Conservation (phyloP, 1,139 yeast genomes). For the Sporopachydermia cereana region DNA sequence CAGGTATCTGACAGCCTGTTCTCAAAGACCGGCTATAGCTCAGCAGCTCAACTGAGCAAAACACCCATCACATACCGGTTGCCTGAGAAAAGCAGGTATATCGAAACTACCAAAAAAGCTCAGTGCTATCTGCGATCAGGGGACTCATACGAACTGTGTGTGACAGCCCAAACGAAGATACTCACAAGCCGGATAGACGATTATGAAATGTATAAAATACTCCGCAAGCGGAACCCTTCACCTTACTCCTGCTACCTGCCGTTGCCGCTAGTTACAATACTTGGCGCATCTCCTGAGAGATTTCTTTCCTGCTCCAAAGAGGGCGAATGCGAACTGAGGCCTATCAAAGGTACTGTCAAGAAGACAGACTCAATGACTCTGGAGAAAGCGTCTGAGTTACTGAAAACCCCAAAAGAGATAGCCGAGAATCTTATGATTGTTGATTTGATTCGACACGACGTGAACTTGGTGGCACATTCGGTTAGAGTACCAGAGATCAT, state of each 20-base stretch:
- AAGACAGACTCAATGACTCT: slow-evolving; percentile 34
- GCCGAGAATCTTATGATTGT: slow-evolving; percentile 97
- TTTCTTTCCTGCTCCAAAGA: slow-evolving; percentile 66
- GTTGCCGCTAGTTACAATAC: slow-evolving; percentile 49
- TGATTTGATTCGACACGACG: slow-evolving; percentile 87
- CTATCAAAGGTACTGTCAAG: slow-evolving; percentile 90
- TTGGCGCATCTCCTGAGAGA: slow-evolving; percentile 92
- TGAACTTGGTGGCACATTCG: slow-evolving; percentile 52
- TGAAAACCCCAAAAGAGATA: slow-evolving; percentile 82
- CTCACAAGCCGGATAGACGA: slow-evolving; percentile 9
- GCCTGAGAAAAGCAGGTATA: slow-evolving; percentile 48
- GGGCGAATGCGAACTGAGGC: slow-evolving; percentile 63
- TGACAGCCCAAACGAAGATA: slow-evolving; percentile 69
- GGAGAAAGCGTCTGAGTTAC: slow-evolving; percentile 48
- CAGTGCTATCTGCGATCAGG: slow-evolving; percentile 67
- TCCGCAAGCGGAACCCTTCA: slow-evolving; percentile 72
- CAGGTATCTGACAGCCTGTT: slow-evolving; percentile 6
- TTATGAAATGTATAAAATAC: slow-evolving; percentile 49
- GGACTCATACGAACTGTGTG: slow-evolving; percentile 87
- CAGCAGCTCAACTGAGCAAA: neutral
- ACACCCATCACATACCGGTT: slow-evolving; percentile 27
- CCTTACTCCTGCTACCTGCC: slow-evolving; percentile 81
- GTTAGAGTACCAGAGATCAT: slow-evolving; percentile 72
- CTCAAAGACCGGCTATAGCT: neutral
- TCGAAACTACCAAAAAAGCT: slow-evolving; percentile 45